A percentile compares a stretch with the other conserved stretches of the same genome.
Conservation (phyloP, 805 yeast species). For the Candida palmyrensis region DNA sequence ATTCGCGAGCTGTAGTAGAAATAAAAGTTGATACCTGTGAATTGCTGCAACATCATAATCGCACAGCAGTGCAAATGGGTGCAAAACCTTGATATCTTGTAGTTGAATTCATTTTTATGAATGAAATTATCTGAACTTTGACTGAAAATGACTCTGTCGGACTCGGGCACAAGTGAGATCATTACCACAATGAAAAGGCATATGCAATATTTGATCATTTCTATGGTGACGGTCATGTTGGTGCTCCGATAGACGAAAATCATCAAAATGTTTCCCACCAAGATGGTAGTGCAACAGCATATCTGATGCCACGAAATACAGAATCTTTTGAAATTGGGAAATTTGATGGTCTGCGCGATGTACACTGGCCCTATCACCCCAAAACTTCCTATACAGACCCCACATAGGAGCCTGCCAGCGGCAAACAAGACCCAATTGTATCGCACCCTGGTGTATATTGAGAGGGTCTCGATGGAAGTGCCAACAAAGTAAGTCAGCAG, state of each 20-base stretch:
- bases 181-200: background rate
- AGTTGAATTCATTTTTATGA: slow-evolving; percentile 1
- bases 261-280: slow-evolving; percentile 15
- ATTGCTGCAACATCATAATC: slow-evolving; percentile 28
- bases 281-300: slow-evolving; percentile 17
- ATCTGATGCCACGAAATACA: slow-evolving; percentile 20
- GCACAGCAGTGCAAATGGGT: slow-evolving; percentile 12
- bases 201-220: background rate
- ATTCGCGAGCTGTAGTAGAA: slow-evolving; percentile 25
- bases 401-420: slow-evolving; percentile 16
- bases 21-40: slow-evolving; percentile 29
- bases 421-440: slow-evolving; percentile 11
- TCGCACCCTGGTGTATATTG: no score
- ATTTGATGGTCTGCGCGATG: slow-evolving; percentile 1
- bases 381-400: slow-evolving; percentile 19
- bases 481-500: slow-evolving; percentile 16
- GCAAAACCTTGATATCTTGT: slow-evolving; percentile 5
- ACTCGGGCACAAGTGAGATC: slow-evolving; percentile 1
- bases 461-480: slow-evolving; percentile 9
- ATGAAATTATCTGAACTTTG: no score
- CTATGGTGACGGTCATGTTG: background rate
- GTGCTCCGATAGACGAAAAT: background rate
- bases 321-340: slow-evolving; percentile 7
- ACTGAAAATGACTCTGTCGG: background rate
- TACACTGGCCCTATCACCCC: slow-evolving; percentile 17